These are phyloP conservation scores for Schoenoplectus triqueter DNA, from an alignment of 202 grass and related monocot species.

Conservation along the genomic window DNA sequence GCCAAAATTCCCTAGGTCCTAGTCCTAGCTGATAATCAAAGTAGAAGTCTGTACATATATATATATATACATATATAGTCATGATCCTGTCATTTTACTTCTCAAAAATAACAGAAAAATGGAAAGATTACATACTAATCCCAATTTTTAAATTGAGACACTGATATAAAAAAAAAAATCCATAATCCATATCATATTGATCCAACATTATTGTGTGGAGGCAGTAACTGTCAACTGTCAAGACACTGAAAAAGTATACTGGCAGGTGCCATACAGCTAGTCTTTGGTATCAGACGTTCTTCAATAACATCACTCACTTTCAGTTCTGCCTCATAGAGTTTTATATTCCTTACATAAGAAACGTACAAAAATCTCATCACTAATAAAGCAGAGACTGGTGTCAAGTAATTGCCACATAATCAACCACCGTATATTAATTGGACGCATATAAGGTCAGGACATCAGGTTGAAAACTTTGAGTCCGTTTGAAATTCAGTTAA, in stretches of 20 bases:
- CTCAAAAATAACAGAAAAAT: background rate
- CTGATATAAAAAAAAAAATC: background rate
- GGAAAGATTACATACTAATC: background rate
- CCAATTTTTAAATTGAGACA: background rate
- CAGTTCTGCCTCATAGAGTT: constrained; percentile 1
- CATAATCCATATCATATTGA: background rate
- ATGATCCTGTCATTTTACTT: no score
- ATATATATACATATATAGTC: no score
- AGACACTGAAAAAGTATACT: background rate
- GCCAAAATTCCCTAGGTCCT: no score
- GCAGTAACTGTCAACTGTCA: background rate
- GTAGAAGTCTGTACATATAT: no score
- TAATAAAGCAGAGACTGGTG: background rate
- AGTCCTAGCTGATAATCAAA: background rate
- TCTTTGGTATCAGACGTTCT: background rate
- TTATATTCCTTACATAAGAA: background rate
- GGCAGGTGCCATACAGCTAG: background rate
- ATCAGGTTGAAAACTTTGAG: background rate
- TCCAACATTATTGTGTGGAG: no score
- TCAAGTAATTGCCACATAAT: background rate
- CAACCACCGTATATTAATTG: no score
- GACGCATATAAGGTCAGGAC: background rate
- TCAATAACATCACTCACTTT: background rate
- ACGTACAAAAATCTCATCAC: background rate
- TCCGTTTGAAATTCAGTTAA: background rate